Evolutionary conservation across 2,329 filamentous ascomycete species (phyloP).

Genomic region (Acrodontium crateriforme): DNA sequence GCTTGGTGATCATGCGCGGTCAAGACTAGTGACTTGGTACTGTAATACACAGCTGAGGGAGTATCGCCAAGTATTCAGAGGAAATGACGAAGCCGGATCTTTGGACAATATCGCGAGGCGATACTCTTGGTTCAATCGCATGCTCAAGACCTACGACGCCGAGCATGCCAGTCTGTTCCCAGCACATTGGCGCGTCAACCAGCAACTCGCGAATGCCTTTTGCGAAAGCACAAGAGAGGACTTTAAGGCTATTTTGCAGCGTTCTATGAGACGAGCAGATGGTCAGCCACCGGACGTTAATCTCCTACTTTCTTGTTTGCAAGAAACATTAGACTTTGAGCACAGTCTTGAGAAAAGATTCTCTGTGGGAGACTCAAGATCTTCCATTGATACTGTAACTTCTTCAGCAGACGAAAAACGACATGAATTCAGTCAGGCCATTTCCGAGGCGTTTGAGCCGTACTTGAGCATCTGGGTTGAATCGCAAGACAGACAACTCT

Average conservation of each 20-base stretch:
- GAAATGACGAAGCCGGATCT: slow-evolving; percentile 90
- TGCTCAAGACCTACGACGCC: slow-evolving; percentile 89
- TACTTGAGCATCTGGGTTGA: slow-evolving; percentile 97
- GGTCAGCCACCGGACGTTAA: slow-evolving; percentile 80
- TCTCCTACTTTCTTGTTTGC: slow-evolving; percentile 71
- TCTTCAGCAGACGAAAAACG: slow-evolving; percentile 60
- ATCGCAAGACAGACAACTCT: slow-evolving; percentile 80
- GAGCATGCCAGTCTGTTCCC: slow-evolving; percentile 87
- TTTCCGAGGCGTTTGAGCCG: slow-evolving; percentile 93
- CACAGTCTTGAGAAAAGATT: slow-evolving; percentile 80
- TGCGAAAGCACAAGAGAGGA: slow-evolving; percentile 93
- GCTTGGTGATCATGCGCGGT: slow-evolving; percentile 71
- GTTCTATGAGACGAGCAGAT: slow-evolving; percentile 65
- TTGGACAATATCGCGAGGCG: slow-evolving; percentile 90
- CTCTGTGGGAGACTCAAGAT: slow-evolving; percentile 46
- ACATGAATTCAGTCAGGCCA: slow-evolving; percentile 72
- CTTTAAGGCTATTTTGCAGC: slow-evolving; percentile 82
- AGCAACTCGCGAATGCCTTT: slow-evolving; percentile 79
- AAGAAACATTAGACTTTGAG: slow-evolving; percentile 95
- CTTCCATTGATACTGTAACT: slow-evolving; percentile 73
- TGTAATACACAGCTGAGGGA: slow-evolving; percentile 93
- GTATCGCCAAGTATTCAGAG: slow-evolving; percentile 88
- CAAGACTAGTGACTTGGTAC: slow-evolving; percentile 84
- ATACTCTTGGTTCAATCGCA: slow-evolving; percentile 93
- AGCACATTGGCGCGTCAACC: slow-evolving; percentile 73